A percentile compares a stretch with the other conserved stretches of the same genome.
Evolutionary conservation across 1,284 basidiomycete genomes (phyloP).

Genomic region (Hypsizygus ulmarius): DNA sequence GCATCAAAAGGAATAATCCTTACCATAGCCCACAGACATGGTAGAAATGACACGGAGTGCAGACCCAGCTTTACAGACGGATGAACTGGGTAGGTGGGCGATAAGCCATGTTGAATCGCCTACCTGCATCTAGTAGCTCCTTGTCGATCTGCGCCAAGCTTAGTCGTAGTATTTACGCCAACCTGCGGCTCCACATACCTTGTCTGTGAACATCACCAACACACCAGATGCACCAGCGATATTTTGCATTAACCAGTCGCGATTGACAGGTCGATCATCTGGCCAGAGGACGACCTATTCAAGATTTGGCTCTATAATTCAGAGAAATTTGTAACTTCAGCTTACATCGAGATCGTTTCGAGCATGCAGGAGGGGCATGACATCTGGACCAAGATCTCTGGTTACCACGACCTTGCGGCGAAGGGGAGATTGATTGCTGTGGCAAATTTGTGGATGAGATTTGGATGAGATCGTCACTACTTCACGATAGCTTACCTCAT

Average conservation of each 20-base stretch:
- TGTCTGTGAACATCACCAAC: slow-evolving; percentile 72
- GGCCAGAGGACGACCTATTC: slow-evolving; percentile 68
- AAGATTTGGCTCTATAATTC: not conserved
- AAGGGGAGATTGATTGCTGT: no score
- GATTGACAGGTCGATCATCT: slow-evolving; percentile 60
- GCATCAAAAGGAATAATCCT: slow-evolving; percentile 19
- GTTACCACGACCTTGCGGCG: slow-evolving; percentile 62
- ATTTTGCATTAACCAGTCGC: slow-evolving; percentile 80
- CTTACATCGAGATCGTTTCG: slow-evolving; percentile 55
- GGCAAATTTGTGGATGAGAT: no score
- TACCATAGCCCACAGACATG: slow-evolving; percentile 87
- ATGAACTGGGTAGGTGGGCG: slow-evolving; percentile 1
- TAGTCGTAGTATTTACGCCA: not conserved
- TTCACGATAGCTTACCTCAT: no score
- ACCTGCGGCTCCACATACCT: slow-evolving; percentile 31
- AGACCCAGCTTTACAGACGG: slow-evolving; percentile 55
- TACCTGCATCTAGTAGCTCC: slow-evolving; percentile 71
- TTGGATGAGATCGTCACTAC: no score
- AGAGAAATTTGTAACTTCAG: not conserved
- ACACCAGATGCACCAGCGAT: slow-evolving; percentile 62
- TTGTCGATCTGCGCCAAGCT: slow-evolving; percentile 56
- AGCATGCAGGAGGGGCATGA: slow-evolving; percentile 59
- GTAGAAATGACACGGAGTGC: slow-evolving; percentile 81
- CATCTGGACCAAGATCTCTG: slow-evolving; percentile 67
- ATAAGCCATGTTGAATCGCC: slow-evolving; percentile 10